Evolutionary conservation across 2,329 filamentous ascomycete species (phyloP), one percentile per base, ranked within the genome.

Genomic region (Curvularia verruculosa): DNA sequence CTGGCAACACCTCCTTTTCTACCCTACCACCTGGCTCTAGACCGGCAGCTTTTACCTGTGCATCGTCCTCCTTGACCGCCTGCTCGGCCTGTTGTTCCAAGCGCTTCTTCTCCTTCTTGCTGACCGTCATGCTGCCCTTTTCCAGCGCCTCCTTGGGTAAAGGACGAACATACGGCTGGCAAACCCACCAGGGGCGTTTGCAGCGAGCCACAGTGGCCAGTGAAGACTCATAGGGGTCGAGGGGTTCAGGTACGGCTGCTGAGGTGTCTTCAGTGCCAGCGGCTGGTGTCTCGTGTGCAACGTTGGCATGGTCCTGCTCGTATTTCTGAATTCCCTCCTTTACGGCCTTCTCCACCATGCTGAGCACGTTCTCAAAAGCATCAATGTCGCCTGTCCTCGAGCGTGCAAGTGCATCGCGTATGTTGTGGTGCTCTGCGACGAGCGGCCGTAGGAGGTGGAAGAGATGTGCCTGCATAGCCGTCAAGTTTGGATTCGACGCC

Each of bases 391-490:
- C 89, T 0, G 85, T 82, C 19, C 84, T 80, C 15, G 83, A 85
- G 59, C 82, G 82, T 0, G 91, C 93, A 2, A 99, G 83, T n/a
- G 88, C 85, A 72, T 98, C 92, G 29, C 95, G 86, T 29, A 98
- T 87, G 64, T 95, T 84, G 23, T 91, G 93, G 76, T 97, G 90
- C 60, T 83, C 84, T 2, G 87, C 82, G 31, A 99, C 87, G 23
- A 98, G 84, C 29, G 94, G 88, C 15, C 94, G 86, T 21, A 98
- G 84, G 24, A 99, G 84, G 74, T 96, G 90, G 81, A 99, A 99
- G 41, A 97, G 85, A 76, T 99, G 95, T 0, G 92, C 87, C 76
- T 98, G 93, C 83, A 97, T 91, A 31, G 87, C 87, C 10, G 85
- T 82, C 46, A 96, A 81, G 74, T 95, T 98, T 3, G 84, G 82